Percentiles rank a stretch among this genome's conserved stretches.
These are phyloP conservation scores for Tolypocladium amazonense DNA, from an alignment of 2,329 filamentous ascomycete species.

Conservation along the genomic window DNA sequence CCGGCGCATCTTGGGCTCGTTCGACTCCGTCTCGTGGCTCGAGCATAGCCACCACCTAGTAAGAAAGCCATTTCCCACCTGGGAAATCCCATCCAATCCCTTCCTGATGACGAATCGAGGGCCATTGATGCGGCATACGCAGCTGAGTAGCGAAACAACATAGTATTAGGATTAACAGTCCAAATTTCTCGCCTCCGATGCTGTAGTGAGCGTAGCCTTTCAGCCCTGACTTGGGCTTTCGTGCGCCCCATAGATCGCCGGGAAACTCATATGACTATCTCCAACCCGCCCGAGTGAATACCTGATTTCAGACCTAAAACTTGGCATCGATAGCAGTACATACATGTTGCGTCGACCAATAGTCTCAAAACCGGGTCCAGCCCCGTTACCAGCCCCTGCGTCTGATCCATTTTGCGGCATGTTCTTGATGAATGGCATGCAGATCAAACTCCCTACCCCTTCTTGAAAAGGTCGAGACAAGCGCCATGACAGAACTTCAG, in stretches of 20 bases:
- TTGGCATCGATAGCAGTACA: not conserved
- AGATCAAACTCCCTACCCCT: not conserved
- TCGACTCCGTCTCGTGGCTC: not conserved
- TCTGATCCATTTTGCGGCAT: not conserved
- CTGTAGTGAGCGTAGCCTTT: not conserved
- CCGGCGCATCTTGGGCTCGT: not conserved
- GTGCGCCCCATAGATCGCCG: not conserved
- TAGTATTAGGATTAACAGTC: not conserved
- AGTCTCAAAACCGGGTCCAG: not conserved
- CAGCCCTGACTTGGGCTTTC: not conserved
- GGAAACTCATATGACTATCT: not conserved
- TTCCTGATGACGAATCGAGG: not conserved
- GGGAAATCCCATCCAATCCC: not conserved
- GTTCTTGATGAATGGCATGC: not conserved
- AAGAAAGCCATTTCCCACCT: not conserved
- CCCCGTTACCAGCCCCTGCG: not conserved
- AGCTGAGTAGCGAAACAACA: not conserved
- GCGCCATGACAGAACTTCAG: not conserved
- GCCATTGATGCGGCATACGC: not conserved
- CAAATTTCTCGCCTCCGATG: not conserved
- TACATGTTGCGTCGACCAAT: not conserved
- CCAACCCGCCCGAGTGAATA: no score
- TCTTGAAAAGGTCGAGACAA: not conserved
- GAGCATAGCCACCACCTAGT: not conserved
- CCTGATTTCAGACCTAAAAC: not conserved